These are phyloP conservation scores for Wickerhamiella siamensis DNA, from an alignment of 805 yeast genomes.

Conservation along the genomic window DNA sequence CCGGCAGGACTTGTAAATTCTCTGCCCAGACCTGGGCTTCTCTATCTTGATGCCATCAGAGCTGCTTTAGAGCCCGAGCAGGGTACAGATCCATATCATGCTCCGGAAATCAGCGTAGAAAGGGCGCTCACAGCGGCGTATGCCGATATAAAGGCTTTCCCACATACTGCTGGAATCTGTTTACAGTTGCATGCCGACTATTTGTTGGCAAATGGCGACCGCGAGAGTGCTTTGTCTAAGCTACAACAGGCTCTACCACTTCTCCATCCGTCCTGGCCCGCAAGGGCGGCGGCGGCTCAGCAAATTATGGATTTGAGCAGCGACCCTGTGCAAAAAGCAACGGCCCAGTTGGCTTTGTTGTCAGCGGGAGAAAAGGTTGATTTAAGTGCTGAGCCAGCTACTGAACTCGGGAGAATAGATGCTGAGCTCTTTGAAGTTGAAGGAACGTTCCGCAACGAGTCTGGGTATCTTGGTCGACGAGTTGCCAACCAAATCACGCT, in stretches of 20 bases:
- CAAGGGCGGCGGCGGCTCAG: neutral
- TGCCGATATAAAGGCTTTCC: neutral
- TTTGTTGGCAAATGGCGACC: neutral
- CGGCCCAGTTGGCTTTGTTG: conserved; percentile 7
- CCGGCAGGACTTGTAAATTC: neutral
- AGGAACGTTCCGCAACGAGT: conserved; percentile 10
- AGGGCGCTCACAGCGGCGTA: neutral
- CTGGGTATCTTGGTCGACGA: conserved; percentile 15
- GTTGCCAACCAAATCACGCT: conserved; percentile 14
- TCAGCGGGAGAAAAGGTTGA: conserved; percentile 3
- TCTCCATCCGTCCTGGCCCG: neutral
- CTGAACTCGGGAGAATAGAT: conserved; percentile 1
- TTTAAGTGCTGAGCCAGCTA: neutral
- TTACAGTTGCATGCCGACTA: neutral
- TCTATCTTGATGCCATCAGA: neutral
- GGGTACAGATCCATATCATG: neutral
- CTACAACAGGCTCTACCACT: neutral
- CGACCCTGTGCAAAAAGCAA: conserved; percentile 10
- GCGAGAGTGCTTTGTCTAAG: neutral
- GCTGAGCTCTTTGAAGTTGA: conserved; percentile 6
- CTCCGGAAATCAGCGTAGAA: neutral
- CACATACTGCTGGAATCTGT: neutral
- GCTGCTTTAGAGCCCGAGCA: neutral
- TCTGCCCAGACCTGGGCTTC: neutral
- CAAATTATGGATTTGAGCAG: conserved; percentile 15